phyloP scores from a whole-genome alignment of 139 green algal genomes.

The Zygnema cylindricum region DNA sequence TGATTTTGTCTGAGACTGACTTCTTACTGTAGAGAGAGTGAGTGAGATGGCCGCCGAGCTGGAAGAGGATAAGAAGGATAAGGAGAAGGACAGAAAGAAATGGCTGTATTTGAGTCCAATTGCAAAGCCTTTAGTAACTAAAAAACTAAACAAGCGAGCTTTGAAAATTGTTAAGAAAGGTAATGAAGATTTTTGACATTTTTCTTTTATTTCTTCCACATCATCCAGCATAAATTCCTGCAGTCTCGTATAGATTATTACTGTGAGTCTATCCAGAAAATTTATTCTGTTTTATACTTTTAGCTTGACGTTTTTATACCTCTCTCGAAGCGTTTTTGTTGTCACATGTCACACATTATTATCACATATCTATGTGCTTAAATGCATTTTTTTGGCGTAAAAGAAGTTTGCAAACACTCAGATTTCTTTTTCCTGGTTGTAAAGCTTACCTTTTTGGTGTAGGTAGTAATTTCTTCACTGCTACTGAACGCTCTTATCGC shows the following conservation, averaged over 20 bases:
- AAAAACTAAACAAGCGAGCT: conserved; percentile 92
- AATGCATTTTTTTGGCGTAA: too few relatives aligned
- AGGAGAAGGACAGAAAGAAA: conserved; percentile 52
- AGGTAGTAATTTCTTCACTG: too few relatives aligned
- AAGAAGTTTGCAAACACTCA: too few relatives aligned
- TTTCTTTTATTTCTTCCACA: conserved; percentile 8
- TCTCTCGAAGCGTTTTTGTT: conserved; percentile 9
- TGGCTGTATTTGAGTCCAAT: conserved; percentile 70
- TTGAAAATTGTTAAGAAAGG: conserved; percentile 63
- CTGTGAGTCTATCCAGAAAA: neutral
- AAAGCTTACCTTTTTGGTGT: too few relatives aligned
- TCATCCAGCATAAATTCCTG: neutral
- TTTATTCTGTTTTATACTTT: neutral
- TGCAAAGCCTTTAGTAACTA: conserved; percentile 88
- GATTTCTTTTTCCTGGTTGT: too few relatives aligned
- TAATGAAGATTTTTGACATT: conserved; percentile 15
- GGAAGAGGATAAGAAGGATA: conserved; percentile 27
- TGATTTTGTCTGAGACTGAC: too few relatives aligned
- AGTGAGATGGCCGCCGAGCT: neutral
- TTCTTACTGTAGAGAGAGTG: too few relatives aligned
- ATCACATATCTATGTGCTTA: neutral
- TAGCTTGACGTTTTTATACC: neutral
- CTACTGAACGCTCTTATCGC: too few relatives aligned
- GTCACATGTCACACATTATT: neutral
- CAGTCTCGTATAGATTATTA: neutral